These are phyloP conservation scores for Mycena alexandri DNA, from an alignment of 768 basidiomycete species.

Conservation along the genomic window DNA sequence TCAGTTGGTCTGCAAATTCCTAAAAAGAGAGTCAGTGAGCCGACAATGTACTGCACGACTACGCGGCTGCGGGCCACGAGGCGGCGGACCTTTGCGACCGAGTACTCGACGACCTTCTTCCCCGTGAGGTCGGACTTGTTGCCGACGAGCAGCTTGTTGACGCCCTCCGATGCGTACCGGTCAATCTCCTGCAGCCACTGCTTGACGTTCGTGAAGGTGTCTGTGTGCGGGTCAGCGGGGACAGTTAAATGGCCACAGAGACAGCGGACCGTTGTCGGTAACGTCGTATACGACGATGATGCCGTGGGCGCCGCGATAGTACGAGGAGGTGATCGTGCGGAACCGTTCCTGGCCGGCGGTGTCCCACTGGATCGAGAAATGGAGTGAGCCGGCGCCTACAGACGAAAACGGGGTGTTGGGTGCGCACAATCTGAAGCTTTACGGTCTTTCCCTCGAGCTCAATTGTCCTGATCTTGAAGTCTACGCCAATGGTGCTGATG, in stretches of 20 bases:
- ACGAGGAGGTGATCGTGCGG: constrained; percentile 98
- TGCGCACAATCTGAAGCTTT: constrained; percentile 96
- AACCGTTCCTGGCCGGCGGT: constrained; percentile 99
- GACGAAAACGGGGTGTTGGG: background rate
- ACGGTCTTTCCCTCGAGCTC: constrained; percentile 98
- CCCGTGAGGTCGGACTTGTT: constrained; percentile 99
- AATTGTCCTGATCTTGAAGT: constrained; percentile 99
- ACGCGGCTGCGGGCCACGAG: constrained; percentile 6
- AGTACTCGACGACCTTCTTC: constrained; percentile 85
- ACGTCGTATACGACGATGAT: constrained; percentile 99
- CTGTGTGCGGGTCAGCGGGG: constrained; percentile 54
- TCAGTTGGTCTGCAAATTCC: constrained; percentile 92
- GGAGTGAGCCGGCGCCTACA: constrained; percentile 18
- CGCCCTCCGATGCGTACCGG: constrained; percentile 98
- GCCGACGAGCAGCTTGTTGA: constrained; percentile 99
- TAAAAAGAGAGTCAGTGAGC: constrained; percentile 46
- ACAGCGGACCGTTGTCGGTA: constrained; percentile 92
- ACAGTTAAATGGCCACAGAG: constrained; percentile 15
- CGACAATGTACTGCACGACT: background rate
- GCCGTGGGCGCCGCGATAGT: constrained; percentile 99
- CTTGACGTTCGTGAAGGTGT: constrained; percentile 81
- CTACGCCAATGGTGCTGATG: constrained; percentile 99
- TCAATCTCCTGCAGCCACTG: constrained; percentile 96
- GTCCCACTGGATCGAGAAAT: constrained; percentile 82
- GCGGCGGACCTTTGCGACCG: constrained; percentile 79